These are phyloP conservation scores for Coemansia sp. DNA, from an alignment of 192 early-diverging fungal species.

Conservation along the genomic window DNA sequence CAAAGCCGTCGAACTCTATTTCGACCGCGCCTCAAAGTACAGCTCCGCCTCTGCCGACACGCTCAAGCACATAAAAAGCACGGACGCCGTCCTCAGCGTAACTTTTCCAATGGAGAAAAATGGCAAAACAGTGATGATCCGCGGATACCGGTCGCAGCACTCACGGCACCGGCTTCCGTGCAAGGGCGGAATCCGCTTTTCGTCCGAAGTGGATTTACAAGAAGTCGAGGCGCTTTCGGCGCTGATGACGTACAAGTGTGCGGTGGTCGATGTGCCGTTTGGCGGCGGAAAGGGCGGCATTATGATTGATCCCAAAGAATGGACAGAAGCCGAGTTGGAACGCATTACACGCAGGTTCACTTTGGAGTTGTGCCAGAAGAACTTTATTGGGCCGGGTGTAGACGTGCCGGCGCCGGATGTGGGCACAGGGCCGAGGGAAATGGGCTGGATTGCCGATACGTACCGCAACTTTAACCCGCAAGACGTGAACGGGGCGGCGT, in stretches of 20 bases:
- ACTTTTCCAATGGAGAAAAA: slow-evolving; percentile 76
- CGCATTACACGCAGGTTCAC: slow-evolving; percentile 81
- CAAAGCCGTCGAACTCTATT: slow-evolving; percentile 69
- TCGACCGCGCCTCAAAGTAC: slow-evolving; percentile 69
- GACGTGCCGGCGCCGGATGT: slow-evolving; percentile 86
- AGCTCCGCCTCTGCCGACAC: slow-evolving; percentile 61
- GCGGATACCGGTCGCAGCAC: slow-evolving; percentile 80
- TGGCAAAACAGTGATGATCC: slow-evolving; percentile 69
- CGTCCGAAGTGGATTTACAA: slow-evolving; percentile 74
- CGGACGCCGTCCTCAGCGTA: slow-evolving; percentile 70
- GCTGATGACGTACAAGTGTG: slow-evolving; percentile 85
- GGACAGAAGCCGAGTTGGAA: slow-evolving; percentile 70
- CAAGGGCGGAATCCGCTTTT: slow-evolving; percentile 83
- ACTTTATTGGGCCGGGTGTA: slow-evolving; percentile 79
- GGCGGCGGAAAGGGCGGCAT: slow-evolving; percentile 81
- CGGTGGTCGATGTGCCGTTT: slow-evolving; percentile 83
- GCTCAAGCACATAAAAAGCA: slow-evolving; percentile 68
- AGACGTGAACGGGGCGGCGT: slow-evolving; percentile 78
- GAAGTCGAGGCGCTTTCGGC: slow-evolving; percentile 81
- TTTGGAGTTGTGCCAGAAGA: slow-evolving; percentile 81
- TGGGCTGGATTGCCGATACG: slow-evolving; percentile 87
- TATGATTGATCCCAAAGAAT: slow-evolving; percentile 77
- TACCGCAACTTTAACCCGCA: slow-evolving; percentile 79
- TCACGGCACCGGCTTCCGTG: slow-evolving; percentile 77
- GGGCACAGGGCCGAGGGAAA: slow-evolving; percentile 76